Evolutionary conservation across 306 rosid genomes (phyloP).

Genomic region (Lablab purpureus): DNA sequence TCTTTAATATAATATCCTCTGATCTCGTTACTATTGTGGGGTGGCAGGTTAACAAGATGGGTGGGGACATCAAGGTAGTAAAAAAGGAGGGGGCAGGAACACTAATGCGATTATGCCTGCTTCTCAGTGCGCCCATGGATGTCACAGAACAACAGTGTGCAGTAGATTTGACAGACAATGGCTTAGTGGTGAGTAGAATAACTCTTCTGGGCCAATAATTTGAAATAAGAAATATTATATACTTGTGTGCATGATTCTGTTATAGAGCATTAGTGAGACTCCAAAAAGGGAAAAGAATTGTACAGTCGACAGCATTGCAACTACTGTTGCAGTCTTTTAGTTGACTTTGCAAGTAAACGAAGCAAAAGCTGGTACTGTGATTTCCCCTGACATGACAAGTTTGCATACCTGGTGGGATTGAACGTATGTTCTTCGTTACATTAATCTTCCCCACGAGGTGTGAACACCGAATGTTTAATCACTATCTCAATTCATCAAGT

Average conservation of each 20-base stretch:
- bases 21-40: constrained; percentile 33
- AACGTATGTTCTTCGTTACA: no score
- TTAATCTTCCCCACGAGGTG: no score
- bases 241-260: not conserved
- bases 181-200: constrained; percentile 72
- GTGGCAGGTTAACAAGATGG: constrained; percentile 93
- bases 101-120: constrained; percentile 77
- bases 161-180: constrained; percentile 66
- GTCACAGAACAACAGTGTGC: constrained; percentile 70
- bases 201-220: constrained; percentile 29
- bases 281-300: not conserved
- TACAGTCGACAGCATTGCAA: not conserved
- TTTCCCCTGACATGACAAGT: no score
- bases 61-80: constrained; percentile 92
- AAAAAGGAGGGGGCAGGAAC: constrained; percentile 92
- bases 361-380: constrained; percentile 26
- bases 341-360: constrained; percentile 14
- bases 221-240: not conserved
- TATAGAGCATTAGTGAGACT: not conserved
- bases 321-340: not conserved
- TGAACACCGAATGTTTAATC: no score
- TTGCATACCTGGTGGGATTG: no score
- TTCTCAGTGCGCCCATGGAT: constrained; percentile 76
- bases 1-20: constrained; percentile 19
- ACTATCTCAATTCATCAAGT: no score